These are phyloP conservation scores for Backusella psychrophila DNA, from an alignment of 192 early-diverging fungal species.

Conservation along the genomic window DNA sequence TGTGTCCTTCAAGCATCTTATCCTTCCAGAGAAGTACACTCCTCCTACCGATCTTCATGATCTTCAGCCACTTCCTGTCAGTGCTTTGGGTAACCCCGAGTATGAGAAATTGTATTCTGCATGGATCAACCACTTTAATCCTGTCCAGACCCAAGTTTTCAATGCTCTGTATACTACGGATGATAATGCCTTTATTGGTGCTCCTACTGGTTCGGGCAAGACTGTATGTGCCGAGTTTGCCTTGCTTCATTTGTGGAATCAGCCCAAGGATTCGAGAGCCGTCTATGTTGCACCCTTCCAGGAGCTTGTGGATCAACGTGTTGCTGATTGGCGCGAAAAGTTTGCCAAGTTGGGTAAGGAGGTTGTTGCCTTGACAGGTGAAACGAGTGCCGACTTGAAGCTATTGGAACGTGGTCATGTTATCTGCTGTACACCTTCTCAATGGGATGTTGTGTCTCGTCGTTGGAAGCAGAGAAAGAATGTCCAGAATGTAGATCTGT, in stretches of 20 bases:
- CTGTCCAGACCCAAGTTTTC: conserved; percentile 96
- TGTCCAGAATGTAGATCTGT: conserved; percentile 84
- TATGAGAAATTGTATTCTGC: conserved; percentile 68
- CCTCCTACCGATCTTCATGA: conserved; percentile 96
- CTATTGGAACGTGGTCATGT: conserved; percentile 90
- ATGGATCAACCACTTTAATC: conserved; percentile 76
- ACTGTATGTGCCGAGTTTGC: conserved; percentile 96
- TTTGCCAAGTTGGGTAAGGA: conserved; percentile 81
- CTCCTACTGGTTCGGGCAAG: conserved; percentile 93
- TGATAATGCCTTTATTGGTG: conserved; percentile 89
- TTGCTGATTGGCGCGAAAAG: conserved; percentile 78
- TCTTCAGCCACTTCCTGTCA: conserved; percentile 83
- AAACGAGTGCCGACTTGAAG: conserved; percentile 87
- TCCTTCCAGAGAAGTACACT: conserved; percentile 88
- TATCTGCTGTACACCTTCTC: conserved; percentile 81
- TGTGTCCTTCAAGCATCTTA: conserved; percentile 91
- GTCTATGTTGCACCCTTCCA: conserved; percentile 93
- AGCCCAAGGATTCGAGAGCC: conserved; percentile 59
- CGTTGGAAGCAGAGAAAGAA: conserved; percentile 95
- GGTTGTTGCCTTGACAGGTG: conserved; percentile 87
- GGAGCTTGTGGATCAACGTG: conserved; percentile 74
- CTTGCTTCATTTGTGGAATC: conserved; percentile 86
- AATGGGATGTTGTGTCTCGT: conserved; percentile 95
- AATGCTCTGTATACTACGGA: conserved; percentile 86
- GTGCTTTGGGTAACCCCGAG: conserved; percentile 73